phyloP scores from a whole-genome alignment of 2,329 filamentous ascomycete species.

The Aureobasidium uvarum region DNA sequence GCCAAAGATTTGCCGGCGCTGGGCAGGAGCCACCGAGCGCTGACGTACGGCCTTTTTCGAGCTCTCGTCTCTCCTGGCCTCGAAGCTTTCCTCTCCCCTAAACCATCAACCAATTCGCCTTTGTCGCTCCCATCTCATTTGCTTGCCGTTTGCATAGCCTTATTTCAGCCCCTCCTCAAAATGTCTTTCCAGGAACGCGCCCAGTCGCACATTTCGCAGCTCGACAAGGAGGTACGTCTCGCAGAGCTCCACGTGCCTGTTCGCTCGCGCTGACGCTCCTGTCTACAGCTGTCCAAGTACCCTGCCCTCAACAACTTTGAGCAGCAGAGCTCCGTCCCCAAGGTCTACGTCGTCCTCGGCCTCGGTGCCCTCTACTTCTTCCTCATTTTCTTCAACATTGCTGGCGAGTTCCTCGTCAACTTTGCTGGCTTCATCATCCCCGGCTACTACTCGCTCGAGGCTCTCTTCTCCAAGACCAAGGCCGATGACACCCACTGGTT shows the following conservation, averaged over 20 bases:
- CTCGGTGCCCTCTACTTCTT: constrained; percentile 79
- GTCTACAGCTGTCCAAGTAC: constrained; percentile 75
- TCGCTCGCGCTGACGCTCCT: constrained; percentile 28
- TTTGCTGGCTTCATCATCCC: constrained; percentile 79
- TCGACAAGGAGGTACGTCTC: constrained; percentile 74
- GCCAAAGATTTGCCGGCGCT: constrained; percentile 13
- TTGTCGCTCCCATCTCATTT: constrained; percentile 5
- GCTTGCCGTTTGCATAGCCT: constrained; percentile 24
- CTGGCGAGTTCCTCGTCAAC: constrained; percentile 84
- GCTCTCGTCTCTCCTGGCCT: constrained; percentile 15
- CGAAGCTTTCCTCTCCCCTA: constrained; percentile 9
- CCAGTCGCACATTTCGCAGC: constrained; percentile 71
- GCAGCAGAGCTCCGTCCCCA: constrained; percentile 77
- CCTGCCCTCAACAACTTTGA: constrained; percentile 79
- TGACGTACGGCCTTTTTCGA: not conserved
- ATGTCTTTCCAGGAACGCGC: constrained; percentile 78
- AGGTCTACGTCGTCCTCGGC: constrained; percentile 79
- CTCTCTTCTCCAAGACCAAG: constrained; percentile 70
- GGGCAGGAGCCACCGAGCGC: not conserved
- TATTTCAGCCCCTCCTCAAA: constrained; percentile 9
- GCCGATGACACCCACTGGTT: constrained; percentile 79
- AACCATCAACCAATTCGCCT: not conserved
- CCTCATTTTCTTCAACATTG: constrained; percentile 89
- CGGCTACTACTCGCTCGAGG: constrained; percentile 77
- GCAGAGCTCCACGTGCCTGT: constrained; percentile 22